Base-by-base conservation (phyloP, 495 filamentous ascomycete genomes). In the Hypoxylon fuscum region DNA sequence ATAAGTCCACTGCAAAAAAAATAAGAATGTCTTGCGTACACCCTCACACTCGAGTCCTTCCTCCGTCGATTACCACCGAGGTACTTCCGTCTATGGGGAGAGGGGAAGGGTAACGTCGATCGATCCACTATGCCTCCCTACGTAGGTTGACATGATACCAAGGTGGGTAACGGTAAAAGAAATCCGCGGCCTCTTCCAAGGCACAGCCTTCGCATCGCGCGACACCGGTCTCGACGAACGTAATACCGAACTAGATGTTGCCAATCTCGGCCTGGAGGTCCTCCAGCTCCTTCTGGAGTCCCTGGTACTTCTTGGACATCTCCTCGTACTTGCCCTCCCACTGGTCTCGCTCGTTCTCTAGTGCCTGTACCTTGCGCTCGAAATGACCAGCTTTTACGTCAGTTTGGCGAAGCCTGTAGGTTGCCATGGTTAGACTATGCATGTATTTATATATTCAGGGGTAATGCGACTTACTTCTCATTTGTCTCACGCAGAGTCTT, bases 371-470 rank as follows among this genome's bases (percentile, higher is more conserved):
- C 81, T 99, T 97, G 82, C 96, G 96, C 81, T 98, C 96, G 79
- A 92, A 97, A 84, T 99, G 95, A 60, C 94, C 96, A 73, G 95
- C 92, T 82, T 97, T 97, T 79, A 98, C 92, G 76, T 98, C 95
- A 76, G 95, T 97, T 80, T 96, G 93, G 69, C 96, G 92, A 70
- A 98, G 91, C 79, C 95, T 99, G 21, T 53, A 55, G 48, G 35
- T 42, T 27, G 22, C 29, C 3, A 12, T 46, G 21, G 71, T 77
- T 59, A 76, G 73, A 53, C 40, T 27, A 43, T 45, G 59, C 50
- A 25, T 60, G 22, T 59, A 46, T 21, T 57, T 17, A 21, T 46
- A 49, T 17, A 42, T 23, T 52, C 0, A 11, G 22, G 10, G 17
- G 10, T 14, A 37, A 35, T 45, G 29, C 40, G 31, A 76, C 91